phyloP scores from a whole-genome alignment of 352 stramenopile species.

The Pythium scleroteichum region DNA sequence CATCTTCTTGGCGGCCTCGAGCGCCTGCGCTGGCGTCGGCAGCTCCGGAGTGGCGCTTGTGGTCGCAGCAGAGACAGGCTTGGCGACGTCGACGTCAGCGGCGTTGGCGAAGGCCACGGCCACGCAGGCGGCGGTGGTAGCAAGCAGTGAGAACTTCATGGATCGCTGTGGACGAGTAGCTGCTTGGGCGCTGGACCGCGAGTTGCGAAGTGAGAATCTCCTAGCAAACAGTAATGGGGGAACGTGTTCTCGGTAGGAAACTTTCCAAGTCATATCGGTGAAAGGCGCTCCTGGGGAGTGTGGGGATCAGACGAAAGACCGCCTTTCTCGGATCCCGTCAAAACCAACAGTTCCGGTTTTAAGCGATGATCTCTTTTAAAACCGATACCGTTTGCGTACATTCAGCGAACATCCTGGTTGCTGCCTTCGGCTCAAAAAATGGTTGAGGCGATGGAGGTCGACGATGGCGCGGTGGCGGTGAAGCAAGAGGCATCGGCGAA shows the following conservation, averaged over 20 bases:
- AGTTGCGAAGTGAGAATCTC: not conserved
- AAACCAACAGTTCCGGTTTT: too few relatives aligned
- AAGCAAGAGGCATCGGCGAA: slow-evolving; percentile 11
- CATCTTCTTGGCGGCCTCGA: slow-evolving; percentile 3
- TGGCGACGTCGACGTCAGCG: not conserved
- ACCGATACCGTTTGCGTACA: not conserved
- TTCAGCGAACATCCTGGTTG: not conserved
- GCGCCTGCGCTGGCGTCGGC: not conserved
- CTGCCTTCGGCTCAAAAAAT: too few relatives aligned
- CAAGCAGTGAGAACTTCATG: slow-evolving; percentile 2
- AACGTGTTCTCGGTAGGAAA: not conserved
- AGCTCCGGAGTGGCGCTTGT: not conserved
- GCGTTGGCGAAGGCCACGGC: slow-evolving; percentile 1
- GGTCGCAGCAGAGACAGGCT: not conserved
- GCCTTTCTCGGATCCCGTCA: too few relatives aligned
- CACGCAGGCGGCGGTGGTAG: slow-evolving; percentile 2
- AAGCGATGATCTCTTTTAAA: not conserved
- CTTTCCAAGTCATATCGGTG: too few relatives aligned
- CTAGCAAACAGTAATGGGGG: too few relatives aligned
- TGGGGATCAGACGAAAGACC: too few relatives aligned
- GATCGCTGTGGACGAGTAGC: not conserved
- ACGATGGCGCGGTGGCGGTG: slow-evolving; percentile 1
- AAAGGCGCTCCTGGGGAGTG: too few relatives aligned
- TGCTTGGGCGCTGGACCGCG: not conserved
- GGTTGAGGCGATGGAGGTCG: slow-evolving; percentile 26